Conservation (phyloP, 768 basidiomycete species). For the Lepiota brunneoincarnata region DNA sequence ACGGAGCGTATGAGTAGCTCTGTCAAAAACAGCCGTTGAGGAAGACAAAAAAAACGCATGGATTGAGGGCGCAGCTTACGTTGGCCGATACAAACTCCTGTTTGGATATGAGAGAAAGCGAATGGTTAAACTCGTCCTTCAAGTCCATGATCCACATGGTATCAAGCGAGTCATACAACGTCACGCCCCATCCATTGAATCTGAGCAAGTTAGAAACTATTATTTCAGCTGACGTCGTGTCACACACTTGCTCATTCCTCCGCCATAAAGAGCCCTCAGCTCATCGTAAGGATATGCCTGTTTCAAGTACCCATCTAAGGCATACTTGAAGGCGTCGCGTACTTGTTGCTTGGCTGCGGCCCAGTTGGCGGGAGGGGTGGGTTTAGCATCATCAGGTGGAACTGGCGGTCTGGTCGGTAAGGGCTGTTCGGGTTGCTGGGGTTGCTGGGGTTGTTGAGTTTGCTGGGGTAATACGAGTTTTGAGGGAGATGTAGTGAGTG, state of each 20-base stretch:
- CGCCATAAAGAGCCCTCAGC: constrained; percentile 42
- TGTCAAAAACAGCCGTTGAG: not conserved
- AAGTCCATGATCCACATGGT: constrained; percentile 82
- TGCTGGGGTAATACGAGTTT: too few relatives aligned
- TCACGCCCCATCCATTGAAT: constrained; percentile 52
- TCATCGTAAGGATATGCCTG: constrained; percentile 56
- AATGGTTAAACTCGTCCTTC: constrained; percentile 61
- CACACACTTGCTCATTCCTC: constrained; percentile 44
- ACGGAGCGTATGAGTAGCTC: constrained; percentile 39
- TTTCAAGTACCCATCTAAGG: constrained; percentile 49
- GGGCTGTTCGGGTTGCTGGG: too few relatives aligned
- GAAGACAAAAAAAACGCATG: not conserved
- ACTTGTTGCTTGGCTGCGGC: constrained; percentile 43
- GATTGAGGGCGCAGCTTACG: constrained; percentile 15
- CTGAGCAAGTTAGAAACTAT: constrained; percentile 16
- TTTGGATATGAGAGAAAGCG: constrained; percentile 47
- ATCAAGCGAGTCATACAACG: constrained; percentile 75
- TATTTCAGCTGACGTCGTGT: not conserved
- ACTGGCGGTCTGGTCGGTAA: not conserved
- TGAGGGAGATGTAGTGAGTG: too few relatives aligned
- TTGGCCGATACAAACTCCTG: constrained; percentile 38
- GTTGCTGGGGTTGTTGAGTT: too few relatives aligned
- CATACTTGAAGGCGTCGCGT: constrained; percentile 51
- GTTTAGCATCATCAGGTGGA: constrained; percentile 10
- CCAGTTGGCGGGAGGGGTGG: constrained; percentile 26